Evolutionary conservation across 2,329 filamentous ascomycete species (phyloP).

Genomic region (Sclerotinia trifoliorum): DNA sequence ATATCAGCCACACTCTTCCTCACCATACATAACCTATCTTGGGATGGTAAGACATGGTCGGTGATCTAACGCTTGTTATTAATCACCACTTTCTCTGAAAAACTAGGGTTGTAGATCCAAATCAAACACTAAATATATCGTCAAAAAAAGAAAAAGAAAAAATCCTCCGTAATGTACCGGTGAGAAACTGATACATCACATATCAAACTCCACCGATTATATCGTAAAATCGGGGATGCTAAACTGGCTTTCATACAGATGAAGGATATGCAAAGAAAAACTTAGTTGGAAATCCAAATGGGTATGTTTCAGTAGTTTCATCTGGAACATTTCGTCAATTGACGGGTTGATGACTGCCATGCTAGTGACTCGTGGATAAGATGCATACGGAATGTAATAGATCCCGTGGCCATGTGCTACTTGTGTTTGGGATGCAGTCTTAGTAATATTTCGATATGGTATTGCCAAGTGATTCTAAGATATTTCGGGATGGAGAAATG

Average conservation of each 20-base stretch:
- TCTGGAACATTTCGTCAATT: not conserved
- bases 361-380: slow-evolving; percentile 7
- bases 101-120: not conserved
- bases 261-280: not conserved
- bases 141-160: not conserved
- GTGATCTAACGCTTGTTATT: not conserved
- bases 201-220: not conserved
- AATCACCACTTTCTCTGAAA: not conserved
- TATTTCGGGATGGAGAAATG: not conserved
- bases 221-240: not conserved
- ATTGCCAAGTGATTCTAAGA: not conserved
- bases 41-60: slow-evolving; percentile 12
- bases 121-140: not conserved
- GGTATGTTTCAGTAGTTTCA: slow-evolving; percentile 10
- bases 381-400: not conserved
- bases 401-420: slow-evolving; percentile 14
- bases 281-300: not conserved
- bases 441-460: not conserved
- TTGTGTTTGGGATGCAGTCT: slow-evolving; percentile 1
- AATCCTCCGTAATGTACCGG: not conserved
- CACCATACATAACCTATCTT: not conserved
- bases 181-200: not conserved
- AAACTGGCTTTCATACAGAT: not conserved
- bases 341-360: not conserved
- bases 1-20: not conserved